These are phyloP conservation scores for Blastosporella zonata DNA, from an alignment of 1,284 basidiomycete genomes.

Conservation along the genomic window DNA sequence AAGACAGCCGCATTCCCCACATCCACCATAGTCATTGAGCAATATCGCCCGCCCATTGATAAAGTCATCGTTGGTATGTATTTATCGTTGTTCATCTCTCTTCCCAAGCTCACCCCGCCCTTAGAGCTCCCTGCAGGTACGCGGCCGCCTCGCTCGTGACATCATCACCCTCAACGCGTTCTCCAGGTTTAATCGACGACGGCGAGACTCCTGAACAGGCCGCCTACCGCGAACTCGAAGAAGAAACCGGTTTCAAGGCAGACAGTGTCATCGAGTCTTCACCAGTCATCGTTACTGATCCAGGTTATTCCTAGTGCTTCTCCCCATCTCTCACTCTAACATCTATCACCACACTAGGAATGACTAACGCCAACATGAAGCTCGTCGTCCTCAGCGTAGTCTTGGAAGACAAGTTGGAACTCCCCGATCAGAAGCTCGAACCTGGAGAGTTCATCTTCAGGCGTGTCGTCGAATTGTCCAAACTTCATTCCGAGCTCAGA, in stretches of 20 bases:
- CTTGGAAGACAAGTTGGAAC: constrained; percentile 56
- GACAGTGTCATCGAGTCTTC: constrained; percentile 62
- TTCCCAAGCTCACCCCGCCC: constrained; percentile 4
- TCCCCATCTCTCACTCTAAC: not conserved
- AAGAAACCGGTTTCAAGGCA: constrained; percentile 88
- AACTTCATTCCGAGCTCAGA: constrained; percentile 60
- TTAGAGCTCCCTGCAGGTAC: constrained; percentile 81
- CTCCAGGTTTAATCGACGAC: constrained; percentile 74
- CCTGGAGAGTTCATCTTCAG: constrained; percentile 81
- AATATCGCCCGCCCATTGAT: constrained; percentile 81
- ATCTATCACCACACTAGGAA: constrained; percentile 43
- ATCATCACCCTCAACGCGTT: constrained; percentile 1
- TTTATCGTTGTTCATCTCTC: not conserved
- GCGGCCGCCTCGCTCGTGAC: not conserved
- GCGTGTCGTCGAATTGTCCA: constrained; percentile 65
- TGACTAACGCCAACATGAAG: constrained; percentile 84
- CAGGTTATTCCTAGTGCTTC: constrained; percentile 55
- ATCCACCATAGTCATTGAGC: constrained; percentile 84
- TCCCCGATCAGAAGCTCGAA: constrained; percentile 67
- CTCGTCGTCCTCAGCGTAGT: constrained; percentile 65
- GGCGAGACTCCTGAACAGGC: constrained; percentile 73
- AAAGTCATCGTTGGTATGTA: constrained; percentile 67
- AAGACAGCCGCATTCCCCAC: constrained; percentile 62
- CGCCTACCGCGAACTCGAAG: constrained; percentile 82
- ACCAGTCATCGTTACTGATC: constrained; percentile 72